These are phyloP conservation scores for Triticum aestivum DNA, from an alignment of 176 grass and related monocot genomes.

Conservation along the genomic window DNA sequence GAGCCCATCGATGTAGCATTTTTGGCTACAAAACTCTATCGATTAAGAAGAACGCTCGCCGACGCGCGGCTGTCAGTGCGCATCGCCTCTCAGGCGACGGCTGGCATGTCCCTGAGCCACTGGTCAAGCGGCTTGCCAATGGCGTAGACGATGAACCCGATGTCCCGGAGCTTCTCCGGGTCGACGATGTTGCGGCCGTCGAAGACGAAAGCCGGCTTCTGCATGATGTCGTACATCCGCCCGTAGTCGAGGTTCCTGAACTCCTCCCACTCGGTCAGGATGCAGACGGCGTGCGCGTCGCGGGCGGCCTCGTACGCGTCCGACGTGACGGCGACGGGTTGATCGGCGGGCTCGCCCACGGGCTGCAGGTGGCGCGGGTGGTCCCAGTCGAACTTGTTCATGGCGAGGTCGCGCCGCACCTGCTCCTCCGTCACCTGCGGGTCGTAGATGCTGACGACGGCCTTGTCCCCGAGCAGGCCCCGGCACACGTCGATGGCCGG, in stretches of 20 bases:
- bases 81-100: background rate
- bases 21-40: no score
- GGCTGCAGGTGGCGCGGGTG: constrained; percentile 79
- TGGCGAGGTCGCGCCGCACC: constrained; percentile 64
- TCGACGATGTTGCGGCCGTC: constrained; percentile 54
- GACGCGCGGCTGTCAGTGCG: background rate
- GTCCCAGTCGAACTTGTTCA: constrained; percentile 84
- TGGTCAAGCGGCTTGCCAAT: constrained; percentile 48
- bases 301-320: constrained; percentile 45
- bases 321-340: constrained; percentile 18
- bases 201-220: constrained; percentile 60
- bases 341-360: constrained; percentile 27
- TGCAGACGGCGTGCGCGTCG: constrained; percentile 47
- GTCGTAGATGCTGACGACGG: constrained; percentile 67
- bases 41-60: no score
- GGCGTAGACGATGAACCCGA: constrained; percentile 50
- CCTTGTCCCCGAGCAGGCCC: constrained; percentile 46
- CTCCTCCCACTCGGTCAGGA: constrained; percentile 61
- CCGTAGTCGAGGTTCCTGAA: constrained; percentile 41
- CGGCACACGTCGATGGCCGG: constrained; percentile 48
- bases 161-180: constrained; percentile 39
- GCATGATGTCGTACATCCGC: constrained; percentile 49
- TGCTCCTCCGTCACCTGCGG: constrained; percentile 76
- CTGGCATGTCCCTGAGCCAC: constrained; percentile 51
- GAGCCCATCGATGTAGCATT: no score